Evolutionary conservation across 1,284 basidiomycete species (phyloP).

Genomic region (Tremellales sp.): DNA sequence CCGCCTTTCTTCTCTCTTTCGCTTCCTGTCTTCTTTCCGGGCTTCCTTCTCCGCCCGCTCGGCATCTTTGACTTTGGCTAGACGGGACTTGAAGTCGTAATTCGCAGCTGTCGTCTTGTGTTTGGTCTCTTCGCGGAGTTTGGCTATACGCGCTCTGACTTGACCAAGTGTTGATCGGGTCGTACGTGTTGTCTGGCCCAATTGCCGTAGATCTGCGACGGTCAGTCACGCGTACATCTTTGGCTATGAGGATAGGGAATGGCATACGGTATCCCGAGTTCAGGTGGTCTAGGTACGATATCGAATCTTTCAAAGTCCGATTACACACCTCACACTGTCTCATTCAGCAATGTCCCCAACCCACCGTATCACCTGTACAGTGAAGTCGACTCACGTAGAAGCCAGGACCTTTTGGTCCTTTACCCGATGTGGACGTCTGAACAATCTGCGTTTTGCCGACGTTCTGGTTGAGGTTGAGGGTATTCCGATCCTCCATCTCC

Average conservation of each 20-base stretch:
- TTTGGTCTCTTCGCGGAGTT: slow-evolving; percentile 78
- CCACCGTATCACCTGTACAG: slow-evolving; percentile 7
- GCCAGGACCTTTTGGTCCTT: slow-evolving; percentile 79
- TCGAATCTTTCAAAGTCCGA: slow-evolving; percentile 87
- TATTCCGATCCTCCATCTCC: slow-evolving; percentile 77
- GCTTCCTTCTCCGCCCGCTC: slow-evolving; percentile 34
- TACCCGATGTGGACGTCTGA: slow-evolving; percentile 59
- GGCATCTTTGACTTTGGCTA: slow-evolving; percentile 74
- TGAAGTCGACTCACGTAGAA: slow-evolving; percentile 57
- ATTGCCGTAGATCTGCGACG: slow-evolving; percentile 52
- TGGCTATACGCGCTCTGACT: slow-evolving; percentile 82
- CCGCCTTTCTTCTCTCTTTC: slow-evolving; percentile 37
- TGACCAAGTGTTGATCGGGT: slow-evolving; percentile 85
- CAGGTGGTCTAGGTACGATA: slow-evolving; percentile 91
- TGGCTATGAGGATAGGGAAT: slow-evolving; percentile 7
- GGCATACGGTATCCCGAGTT: slow-evolving; percentile 82
- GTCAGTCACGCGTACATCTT: slow-evolving; percentile 1
- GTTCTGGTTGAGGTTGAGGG: slow-evolving; percentile 85
- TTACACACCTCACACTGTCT: slow-evolving; percentile 76
- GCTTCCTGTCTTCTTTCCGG: slow-evolving; percentile 62
- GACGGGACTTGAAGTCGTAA: slow-evolving; percentile 86
- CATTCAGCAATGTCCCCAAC: background rate
- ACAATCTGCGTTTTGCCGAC: slow-evolving; percentile 89
- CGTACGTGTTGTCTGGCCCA: slow-evolving; percentile 93
- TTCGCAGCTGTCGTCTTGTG: slow-evolving; percentile 73